Percentiles rank a stretch among this genome's conserved stretches.
phyloP scores from a whole-genome alignment of 148 eudicot genomes.

The Mesembryanthemum crystallinum region DNA sequence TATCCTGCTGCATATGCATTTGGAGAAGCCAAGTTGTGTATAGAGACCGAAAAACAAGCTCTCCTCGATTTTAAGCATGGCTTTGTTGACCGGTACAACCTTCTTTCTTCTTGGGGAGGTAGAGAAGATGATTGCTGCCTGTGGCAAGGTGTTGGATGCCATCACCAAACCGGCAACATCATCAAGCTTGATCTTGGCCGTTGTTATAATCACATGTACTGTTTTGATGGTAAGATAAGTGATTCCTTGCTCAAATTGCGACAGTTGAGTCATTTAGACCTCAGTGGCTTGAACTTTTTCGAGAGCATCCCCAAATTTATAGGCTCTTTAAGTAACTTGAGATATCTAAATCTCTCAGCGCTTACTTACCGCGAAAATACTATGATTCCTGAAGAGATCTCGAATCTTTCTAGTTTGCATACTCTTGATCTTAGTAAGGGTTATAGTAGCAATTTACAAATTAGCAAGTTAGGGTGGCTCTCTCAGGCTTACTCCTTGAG shows the following conservation, averaged over 20 bases:
- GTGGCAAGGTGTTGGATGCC: too few species aligned
- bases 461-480: constrained; percentile 37
- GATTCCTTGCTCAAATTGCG: constrained; percentile 15
- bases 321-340: constrained; percentile 35
- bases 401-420: constrained; percentile 37
- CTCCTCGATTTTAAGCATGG: too few species aligned
- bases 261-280: constrained; percentile 20
- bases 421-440: background rate
- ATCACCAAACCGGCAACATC: too few species aligned
- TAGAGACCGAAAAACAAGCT: too few species aligned
- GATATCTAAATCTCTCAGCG: constrained; percentile 33
- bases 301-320: constrained; percentile 37
- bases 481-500: constrained; percentile 30
- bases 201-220: background rate
- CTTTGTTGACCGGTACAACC: too few species aligned
- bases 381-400: constrained; percentile 34
- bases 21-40: too few species aligned
- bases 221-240: background rate
- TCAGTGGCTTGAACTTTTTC: background rate
- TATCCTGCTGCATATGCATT: too few species aligned
- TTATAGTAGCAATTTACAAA: background rate
- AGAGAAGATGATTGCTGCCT: too few species aligned
- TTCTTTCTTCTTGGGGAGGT: too few species aligned
- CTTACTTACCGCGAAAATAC: constrained; percentile 27
- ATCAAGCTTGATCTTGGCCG: too few species aligned